Conservation (phyloP, 768 basidiomycete genomes). For the Chalciporus piperatus region DNA sequence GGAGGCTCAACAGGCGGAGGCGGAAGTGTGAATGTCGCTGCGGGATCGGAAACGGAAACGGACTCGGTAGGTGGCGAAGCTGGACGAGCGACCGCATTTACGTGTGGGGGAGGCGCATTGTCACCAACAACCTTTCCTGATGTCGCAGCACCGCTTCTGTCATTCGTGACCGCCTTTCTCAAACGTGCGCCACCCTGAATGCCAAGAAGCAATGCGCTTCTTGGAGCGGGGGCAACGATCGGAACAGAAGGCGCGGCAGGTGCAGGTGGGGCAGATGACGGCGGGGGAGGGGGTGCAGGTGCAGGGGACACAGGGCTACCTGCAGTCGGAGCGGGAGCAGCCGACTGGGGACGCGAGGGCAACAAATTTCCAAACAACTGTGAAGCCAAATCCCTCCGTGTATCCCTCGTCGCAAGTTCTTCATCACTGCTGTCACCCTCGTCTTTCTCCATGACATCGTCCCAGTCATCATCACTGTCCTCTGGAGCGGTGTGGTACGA, state of each 20-base stretch:
- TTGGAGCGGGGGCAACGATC: constrained; percentile 37
- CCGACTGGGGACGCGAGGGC: constrained; percentile 56
- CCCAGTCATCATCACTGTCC: constrained; percentile 78
- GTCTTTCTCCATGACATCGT: constrained; percentile 71
- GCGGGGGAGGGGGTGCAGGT: constrained; percentile 36
- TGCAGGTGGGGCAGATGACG: constrained; percentile 36
- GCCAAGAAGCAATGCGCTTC: constrained; percentile 66
- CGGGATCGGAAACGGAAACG: neutral
- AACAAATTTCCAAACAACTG: constrained; percentile 74
- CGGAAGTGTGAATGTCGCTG: constrained; percentile 11
- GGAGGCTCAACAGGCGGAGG: constrained; percentile 19
- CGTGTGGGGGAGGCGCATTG: constrained; percentile 64
- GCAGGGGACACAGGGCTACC: constrained; percentile 26
- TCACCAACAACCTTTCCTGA: constrained; percentile 83
- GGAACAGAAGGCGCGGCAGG: constrained; percentile 21
- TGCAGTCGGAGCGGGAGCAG: constrained; percentile 34
- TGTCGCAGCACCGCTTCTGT: constrained; percentile 68
- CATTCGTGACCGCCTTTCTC: constrained; percentile 75
- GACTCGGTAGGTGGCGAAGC: constrained; percentile 23
- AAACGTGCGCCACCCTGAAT: constrained; percentile 78
- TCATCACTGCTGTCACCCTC: constrained; percentile 76
- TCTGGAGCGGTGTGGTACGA: constrained; percentile 62
- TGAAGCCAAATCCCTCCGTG: constrained; percentile 70
- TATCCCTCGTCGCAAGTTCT: constrained; percentile 64
- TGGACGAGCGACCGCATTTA: constrained; percentile 47